These are phyloP conservation scores for Leishmania amazonensis DNA, from an alignment of 208 protist species.

Conservation along the genomic window DNA sequence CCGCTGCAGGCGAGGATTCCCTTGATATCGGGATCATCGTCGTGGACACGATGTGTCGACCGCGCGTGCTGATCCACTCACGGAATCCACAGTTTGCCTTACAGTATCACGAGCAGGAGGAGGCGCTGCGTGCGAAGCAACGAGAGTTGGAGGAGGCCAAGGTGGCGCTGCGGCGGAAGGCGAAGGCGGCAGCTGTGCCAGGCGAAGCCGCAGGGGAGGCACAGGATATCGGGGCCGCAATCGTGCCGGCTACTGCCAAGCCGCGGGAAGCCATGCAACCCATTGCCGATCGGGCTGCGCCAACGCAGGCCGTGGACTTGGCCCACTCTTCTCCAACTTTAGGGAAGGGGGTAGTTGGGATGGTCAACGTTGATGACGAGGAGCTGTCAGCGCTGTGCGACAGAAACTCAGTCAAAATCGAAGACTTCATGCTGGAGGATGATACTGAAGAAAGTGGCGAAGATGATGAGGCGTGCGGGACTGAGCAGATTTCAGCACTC, in stretches of 20 bases:
- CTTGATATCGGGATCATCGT: constrained; percentile 63
- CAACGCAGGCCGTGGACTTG: constrained; percentile 1
- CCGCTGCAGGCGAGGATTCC: constrained; percentile 6
- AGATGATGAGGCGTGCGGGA: not conserved
- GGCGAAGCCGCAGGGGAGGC: not conserved
- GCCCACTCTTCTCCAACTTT: not conserved
- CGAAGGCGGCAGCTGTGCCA: constrained; percentile 6
- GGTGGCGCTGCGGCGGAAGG: constrained; percentile 6
- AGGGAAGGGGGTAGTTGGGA: constrained; percentile 4
- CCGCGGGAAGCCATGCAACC: constrained; percentile 17
- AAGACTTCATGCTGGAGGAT: constrained; percentile 48
- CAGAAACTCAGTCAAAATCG: constrained; percentile 31
- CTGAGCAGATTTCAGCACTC: not conserved
- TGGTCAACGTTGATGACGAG: constrained; percentile 37
- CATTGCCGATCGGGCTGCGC: constrained; percentile 7
- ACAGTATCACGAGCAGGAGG: constrained; percentile 38
- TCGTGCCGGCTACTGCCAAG: constrained; percentile 10
- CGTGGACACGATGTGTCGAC: constrained; percentile 52
- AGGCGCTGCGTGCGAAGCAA: constrained; percentile 21
- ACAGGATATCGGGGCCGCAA: not conserved
- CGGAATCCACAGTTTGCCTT: constrained; percentile 31
- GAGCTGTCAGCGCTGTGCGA: constrained; percentile 29
- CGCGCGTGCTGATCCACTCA: constrained; percentile 51
- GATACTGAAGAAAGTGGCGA: constrained; percentile 12
- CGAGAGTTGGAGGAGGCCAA: constrained; percentile 24